Percentiles rank a stretch among this genome's conserved stretches.
Evolutionary conservation across 176 grass and related monocot genomes (phyloP).

Genomic region (Elaeis guineensis): DNA sequence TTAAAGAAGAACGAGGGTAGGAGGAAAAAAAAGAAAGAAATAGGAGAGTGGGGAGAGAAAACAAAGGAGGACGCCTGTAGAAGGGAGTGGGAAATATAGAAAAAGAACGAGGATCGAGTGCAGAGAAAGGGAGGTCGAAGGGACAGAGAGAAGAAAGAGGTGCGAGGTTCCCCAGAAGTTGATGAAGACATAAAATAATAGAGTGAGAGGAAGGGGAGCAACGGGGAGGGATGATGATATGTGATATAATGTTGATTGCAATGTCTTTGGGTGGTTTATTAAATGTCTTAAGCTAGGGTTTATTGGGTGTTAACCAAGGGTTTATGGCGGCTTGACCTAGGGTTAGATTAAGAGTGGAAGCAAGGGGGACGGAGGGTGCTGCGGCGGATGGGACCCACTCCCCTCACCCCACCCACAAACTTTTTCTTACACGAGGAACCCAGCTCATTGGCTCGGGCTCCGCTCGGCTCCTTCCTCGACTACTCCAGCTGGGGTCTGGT

Average conservation of each 20-base stretch:
- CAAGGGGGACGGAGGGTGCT: slow-evolving; percentile 26
- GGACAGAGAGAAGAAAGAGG: not conserved
- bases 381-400: slow-evolving; percentile 18
- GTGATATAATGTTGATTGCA: slow-evolving; percentile 46
- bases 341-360: slow-evolving; percentile 30
- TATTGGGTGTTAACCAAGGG: slow-evolving; percentile 28
- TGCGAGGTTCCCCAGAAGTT: no score
- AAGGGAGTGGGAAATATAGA: slow-evolving; percentile 2
- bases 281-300: slow-evolving; percentile 52
- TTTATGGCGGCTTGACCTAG: slow-evolving; percentile 29
- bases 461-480: no score
- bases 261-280: slow-evolving; percentile 45
- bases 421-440: no score
- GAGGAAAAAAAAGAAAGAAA: slow-evolving; percentile 34
- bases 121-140: slow-evolving; percentile 1
- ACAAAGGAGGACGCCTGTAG: slow-evolving; percentile 8
- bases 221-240: not conserved
- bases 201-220: not conserved
- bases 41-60: slow-evolving; percentile 24
- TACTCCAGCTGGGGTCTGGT: no score
- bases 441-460: no score
- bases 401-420: not conserved
- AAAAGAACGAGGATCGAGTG: slow-evolving; percentile 6
- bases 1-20: slow-evolving; percentile 58
- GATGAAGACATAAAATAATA: not conserved